Evolutionary conservation across 2,329 filamentous ascomycete species (phyloP), one percentile per base, ranked within the genome.

Genomic region (Talaromyces sp.): DNA sequence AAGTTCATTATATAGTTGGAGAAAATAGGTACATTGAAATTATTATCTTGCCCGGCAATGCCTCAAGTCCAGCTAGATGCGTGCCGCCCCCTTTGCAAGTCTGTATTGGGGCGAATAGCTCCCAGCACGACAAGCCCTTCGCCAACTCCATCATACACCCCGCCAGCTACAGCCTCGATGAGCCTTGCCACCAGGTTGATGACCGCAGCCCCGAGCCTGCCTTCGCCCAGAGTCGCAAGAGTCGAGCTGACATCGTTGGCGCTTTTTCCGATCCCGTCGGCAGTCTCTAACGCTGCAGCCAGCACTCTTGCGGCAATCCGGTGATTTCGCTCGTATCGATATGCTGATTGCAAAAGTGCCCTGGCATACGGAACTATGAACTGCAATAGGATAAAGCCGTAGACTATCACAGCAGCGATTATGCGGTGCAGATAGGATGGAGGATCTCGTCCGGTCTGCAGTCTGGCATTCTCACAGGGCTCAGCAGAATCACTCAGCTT

Each of bases 311-410:
- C 82, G 0, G 82, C 85, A 62, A 92, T 78, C 63, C 83, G 84
- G 72, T 91, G 84, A 65, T 85, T 81, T 17, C 86, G 81, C 69
- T 92, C 88, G 63, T 87, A 87, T 54, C 80, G 65, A 63, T 86
- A 87, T 17, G 82, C 77, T 17, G 80, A 73, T 17, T 78, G 77
- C 14, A 87, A 65, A 12, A 88, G 70, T 4, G 81, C 66, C 63
- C 83, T 80, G 32, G 86, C 67, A 66, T 88, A 88, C 1, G 88
- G 86, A 11, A 88, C 70, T 17, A 88, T 63, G 54, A 88, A 79
- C 57, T 87, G 83, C 27, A 85, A 60, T 8, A 87, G 65, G 5
- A 90, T 70, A 64, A 89, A 85, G 1, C 85, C 58, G 35, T 84
- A 79, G 53, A 88, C 73, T 8, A 88, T 84, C 1, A 77, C 69